A percentile compares a stretch with the other conserved stretches of the same genome.
Conservation (phyloP, 129 eudicot genomes). For the Centaurea solstitialis region DNA sequence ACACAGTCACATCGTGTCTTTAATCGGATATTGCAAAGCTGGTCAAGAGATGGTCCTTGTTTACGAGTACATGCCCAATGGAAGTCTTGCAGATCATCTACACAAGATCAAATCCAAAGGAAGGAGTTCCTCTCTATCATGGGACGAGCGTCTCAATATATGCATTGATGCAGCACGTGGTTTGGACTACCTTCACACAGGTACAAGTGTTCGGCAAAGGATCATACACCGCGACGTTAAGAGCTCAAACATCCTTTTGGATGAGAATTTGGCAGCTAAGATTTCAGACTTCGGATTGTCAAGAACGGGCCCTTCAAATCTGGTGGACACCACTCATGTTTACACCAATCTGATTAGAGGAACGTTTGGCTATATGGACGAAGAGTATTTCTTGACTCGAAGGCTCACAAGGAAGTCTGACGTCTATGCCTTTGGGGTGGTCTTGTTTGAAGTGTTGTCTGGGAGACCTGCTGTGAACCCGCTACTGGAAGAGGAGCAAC, state of each 20-base stretch:
- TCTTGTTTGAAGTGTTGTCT: constrained; percentile 29
- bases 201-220: constrained; percentile 7
- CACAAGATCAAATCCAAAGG: neutral
- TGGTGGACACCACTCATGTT: neutral
- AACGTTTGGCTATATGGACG: constrained; percentile 18
- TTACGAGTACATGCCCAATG: constrained; percentile 9
- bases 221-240: constrained; percentile 27
- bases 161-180: constrained; percentile 32
- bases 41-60: constrained; percentile 20
- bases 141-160: constrained; percentile 25
- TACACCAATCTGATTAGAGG: constrained; percentile 13
- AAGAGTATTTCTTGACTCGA: constrained; percentile 18
- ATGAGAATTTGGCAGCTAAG: constrained; percentile 21
- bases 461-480: constrained; percentile 39
- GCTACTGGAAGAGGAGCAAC: constrained; percentile 23
- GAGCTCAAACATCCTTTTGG: constrained; percentile 23
- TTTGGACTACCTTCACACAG: constrained; percentile 24
- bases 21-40: constrained; percentile 20
- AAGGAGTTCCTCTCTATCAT: neutral
- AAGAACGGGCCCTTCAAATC: constrained; percentile 5
- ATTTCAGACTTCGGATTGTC: constrained; percentile 22
- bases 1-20: constrained; percentile 14
- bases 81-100: constrained; percentile 16
- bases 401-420: constrained; percentile 20
- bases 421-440: constrained; percentile 34